Percentiles rank a stretch among this genome's conserved stretches.
Evolutionary conservation across 2,329 filamentous ascomycete species (phyloP).

Genomic region (Penicillium hesseltinei): DNA sequence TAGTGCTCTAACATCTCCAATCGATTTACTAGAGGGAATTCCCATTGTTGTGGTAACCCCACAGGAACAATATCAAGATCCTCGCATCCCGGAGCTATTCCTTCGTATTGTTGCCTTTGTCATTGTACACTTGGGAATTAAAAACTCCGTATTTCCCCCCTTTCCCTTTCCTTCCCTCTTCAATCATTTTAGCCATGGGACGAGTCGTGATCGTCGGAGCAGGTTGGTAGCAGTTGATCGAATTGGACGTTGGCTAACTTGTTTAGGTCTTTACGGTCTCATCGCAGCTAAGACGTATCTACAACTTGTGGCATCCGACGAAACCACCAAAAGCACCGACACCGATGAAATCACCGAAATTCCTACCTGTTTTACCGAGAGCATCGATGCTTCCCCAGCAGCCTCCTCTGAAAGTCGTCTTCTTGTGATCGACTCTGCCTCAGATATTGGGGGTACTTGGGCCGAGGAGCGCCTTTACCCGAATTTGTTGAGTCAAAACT

Average conservation of each 20-base stretch:
- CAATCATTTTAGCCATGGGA: slow-evolving; percentile 11
- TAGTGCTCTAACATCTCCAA: too few relatives aligned
- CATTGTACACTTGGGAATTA: background rate
- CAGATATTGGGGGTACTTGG: slow-evolving; percentile 30
- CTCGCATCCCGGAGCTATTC: background rate
- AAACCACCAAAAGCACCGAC: background rate
- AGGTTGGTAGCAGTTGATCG: slow-evolving; percentile 6
- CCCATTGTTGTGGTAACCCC: slow-evolving; percentile 4
- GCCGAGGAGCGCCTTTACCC: slow-evolving; percentile 28
- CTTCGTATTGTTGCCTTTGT: slow-evolving; percentile 8
- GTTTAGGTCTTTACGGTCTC: slow-evolving; percentile 28
- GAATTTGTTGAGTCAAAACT: slow-evolving; percentile 29
- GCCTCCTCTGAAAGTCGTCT: slow-evolving; percentile 11
- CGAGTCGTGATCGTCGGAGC: slow-evolving; percentile 23
- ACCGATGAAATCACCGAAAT: background rate
- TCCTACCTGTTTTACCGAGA: slow-evolving; percentile 14
- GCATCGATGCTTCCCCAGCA: background rate
- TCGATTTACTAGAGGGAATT: background rate
- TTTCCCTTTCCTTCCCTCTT: background rate
- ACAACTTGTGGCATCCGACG: slow-evolving; percentile 16
- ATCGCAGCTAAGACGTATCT: slow-evolving; percentile 32
- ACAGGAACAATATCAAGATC: slow-evolving; percentile 20
- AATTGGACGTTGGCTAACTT: background rate
- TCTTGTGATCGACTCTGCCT: slow-evolving; percentile 27
- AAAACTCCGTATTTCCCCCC: background rate